A percentile compares a stretch with the other conserved stretches of the same genome.
Evolutionary conservation across 495 filamentous ascomycete genomes (phyloP).

Genomic region (Podospora anserina): DNA sequence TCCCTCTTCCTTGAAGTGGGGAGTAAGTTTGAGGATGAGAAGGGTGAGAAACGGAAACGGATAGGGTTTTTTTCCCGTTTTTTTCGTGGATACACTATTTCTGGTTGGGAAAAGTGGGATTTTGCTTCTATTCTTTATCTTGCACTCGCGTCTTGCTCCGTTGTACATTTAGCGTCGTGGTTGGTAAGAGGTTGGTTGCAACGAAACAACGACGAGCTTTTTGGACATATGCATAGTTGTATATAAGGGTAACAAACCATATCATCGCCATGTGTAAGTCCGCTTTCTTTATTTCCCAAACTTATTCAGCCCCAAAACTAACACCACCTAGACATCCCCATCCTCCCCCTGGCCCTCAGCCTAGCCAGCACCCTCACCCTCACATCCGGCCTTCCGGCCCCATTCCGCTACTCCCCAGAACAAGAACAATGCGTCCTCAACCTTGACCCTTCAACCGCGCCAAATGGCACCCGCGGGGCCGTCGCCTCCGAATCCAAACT

Average conservation of each 20-base stretch:
- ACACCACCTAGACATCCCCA: not conserved
- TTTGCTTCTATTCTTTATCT: not conserved
- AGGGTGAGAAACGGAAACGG: too few species aligned
- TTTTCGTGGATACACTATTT: not conserved
- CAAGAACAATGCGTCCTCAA: slow-evolving; percentile 11
- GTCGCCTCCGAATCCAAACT: slow-evolving; percentile 75
- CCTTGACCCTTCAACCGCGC: not conserved
- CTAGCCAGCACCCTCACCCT: not conserved
- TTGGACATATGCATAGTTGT: not conserved
- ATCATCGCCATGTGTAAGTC: not conserved
- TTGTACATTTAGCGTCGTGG: not conserved
- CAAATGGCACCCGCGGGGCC: slow-evolving; percentile 53
- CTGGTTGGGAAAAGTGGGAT: not conserved
- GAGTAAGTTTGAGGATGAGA: not conserved
- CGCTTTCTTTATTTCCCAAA: not conserved
- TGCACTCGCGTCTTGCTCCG: not conserved
- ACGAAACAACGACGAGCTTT: not conserved
- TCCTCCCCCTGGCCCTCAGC: not conserved
- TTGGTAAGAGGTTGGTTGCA: not conserved
- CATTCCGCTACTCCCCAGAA: not conserved
- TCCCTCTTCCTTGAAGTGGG: not conserved
- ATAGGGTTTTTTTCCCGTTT: not conserved
- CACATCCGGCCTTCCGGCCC: not conserved
- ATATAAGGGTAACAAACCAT: not conserved
- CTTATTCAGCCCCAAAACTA: not conserved